Evolutionary conservation across 2,329 filamentous ascomycete species (phyloP).

Genomic region (Fusarium heterosporum): DNA sequence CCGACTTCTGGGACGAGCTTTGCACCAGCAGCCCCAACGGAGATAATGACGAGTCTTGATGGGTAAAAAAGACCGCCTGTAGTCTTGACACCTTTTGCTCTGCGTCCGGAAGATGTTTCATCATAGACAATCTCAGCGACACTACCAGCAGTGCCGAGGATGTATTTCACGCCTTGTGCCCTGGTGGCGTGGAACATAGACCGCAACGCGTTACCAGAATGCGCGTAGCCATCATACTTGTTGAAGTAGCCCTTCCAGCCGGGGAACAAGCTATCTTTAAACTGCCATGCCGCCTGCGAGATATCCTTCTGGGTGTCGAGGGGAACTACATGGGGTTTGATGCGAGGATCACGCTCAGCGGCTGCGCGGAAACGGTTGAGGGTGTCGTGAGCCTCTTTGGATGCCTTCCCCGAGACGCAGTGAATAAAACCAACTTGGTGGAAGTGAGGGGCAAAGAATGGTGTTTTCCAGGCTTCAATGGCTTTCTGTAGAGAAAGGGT

Average conservation of each 20-base stretch:
- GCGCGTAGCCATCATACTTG: constrained; percentile 66
- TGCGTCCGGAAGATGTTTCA: background rate
- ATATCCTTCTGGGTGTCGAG: constrained; percentile 56
- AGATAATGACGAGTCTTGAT: constrained; percentile 60
- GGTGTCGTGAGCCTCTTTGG: constrained; percentile 60
- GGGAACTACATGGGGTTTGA: constrained; percentile 55
- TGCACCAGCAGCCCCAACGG: constrained; percentile 63
- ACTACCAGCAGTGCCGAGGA: constrained; percentile 47
- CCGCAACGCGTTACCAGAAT: constrained; percentile 63
- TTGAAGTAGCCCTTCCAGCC: constrained; percentile 71
- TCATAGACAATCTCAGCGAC: constrained; percentile 46
- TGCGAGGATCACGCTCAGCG: constrained; percentile 55
- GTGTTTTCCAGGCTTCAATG: constrained; percentile 63
- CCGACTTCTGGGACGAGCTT: constrained; percentile 62
- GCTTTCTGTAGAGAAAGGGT: constrained; percentile 52
- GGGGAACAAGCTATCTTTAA: constrained; percentile 58
- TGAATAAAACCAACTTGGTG: constrained; percentile 58
- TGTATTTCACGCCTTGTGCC: constrained; percentile 36
- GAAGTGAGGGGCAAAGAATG: constrained; percentile 65
- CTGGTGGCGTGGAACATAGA: constrained; percentile 59
- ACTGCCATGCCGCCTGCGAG: constrained; percentile 58
- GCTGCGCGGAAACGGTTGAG: constrained; percentile 57
- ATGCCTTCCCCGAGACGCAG: constrained; percentile 60
- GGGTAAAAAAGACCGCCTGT: constrained; percentile 26
- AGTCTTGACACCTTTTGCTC: constrained; percentile 31